These are phyloP conservation scores for Kokia cookei DNA, from an alignment of 441 rosid genomes.

Conservation along the genomic window DNA sequence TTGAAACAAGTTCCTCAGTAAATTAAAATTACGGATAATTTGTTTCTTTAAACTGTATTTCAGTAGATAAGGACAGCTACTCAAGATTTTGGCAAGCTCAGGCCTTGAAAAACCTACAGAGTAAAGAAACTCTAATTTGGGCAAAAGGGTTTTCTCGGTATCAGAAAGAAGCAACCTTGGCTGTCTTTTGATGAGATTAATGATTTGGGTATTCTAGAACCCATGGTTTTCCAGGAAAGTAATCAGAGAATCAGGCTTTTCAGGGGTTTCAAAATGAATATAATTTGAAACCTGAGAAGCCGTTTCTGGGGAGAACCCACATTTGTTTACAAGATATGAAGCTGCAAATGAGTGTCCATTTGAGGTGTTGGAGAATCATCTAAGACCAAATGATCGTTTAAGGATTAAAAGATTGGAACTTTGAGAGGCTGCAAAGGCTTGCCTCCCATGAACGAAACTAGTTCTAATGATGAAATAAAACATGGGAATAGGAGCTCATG, in stretches of 20 bases:
- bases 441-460: not conserved
- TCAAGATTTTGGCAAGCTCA: slow-evolving; percentile 10
- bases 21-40: slow-evolving; percentile 19
- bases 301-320: slow-evolving; percentile 22
- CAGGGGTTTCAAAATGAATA: not conserved
- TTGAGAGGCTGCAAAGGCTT: not conserved
- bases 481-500: not conserved
- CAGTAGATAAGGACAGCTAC: slow-evolving; percentile 1
- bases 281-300: slow-evolving; percentile 14
- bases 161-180: slow-evolving; percentile 12
- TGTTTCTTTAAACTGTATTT: slow-evolving; percentile 11
- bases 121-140: slow-evolving; percentile 28
- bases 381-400: not conserved
- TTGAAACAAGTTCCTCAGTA: slow-evolving; percentile 4
- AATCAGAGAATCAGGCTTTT: slow-evolving; percentile 10
- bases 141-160: slow-evolving; percentile 15
- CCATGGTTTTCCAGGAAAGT: slow-evolving; percentile 13
- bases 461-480: not conserved
- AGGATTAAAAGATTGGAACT: not conserved
- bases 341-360: slow-evolving; percentile 3
- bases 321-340: slow-evolving; percentile 18
- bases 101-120: slow-evolving; percentile 22
- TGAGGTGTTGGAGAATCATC: not conserved
- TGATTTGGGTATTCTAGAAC: slow-evolving; percentile 16
- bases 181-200: not conserved